Conservation (phyloP, 2,329 filamentous ascomycete species). For the Pestalotiopsis sp. region DNA sequence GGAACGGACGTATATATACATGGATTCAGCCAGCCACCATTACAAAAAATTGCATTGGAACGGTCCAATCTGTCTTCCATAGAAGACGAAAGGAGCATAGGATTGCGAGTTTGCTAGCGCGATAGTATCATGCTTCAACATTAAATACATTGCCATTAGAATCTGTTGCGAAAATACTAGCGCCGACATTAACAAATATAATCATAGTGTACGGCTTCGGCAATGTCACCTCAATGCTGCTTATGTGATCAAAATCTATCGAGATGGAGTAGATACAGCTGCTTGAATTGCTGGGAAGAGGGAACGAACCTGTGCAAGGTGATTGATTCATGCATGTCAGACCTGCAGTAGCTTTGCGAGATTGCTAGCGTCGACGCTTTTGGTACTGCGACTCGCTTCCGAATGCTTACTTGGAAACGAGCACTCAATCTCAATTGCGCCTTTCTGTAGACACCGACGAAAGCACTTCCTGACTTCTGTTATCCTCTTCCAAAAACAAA, state of each 20-base stretch:
- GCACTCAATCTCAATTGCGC: not conserved
- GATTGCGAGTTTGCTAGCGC: not conserved
- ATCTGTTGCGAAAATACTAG: not conserved
- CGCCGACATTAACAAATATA: not conserved
- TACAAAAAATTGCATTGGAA: too few species aligned
- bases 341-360: conserved; percentile 1
- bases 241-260: not conserved
- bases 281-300: not conserved
- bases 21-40: not conserved
- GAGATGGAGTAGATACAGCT: not conserved
- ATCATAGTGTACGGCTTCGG: not conserved
- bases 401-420: not conserved
- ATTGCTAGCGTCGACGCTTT: not conserved
- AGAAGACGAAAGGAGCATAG: not conserved
- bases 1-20: not conserved
- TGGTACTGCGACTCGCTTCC: too few species aligned
- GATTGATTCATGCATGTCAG: not conserved
- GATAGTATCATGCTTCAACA: not conserved
- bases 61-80: too few species aligned
- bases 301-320: not conserved
- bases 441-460: not conserved
- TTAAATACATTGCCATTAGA: not conserved
- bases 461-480: too few species aligned
- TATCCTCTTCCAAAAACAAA: too few species aligned
- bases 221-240: not conserved